Evolutionary conservation across 768 basidiomycete species (phyloP), one percentile per base, ranked within the genome.

Genomic region (Dioszegia hungarica): DNA sequence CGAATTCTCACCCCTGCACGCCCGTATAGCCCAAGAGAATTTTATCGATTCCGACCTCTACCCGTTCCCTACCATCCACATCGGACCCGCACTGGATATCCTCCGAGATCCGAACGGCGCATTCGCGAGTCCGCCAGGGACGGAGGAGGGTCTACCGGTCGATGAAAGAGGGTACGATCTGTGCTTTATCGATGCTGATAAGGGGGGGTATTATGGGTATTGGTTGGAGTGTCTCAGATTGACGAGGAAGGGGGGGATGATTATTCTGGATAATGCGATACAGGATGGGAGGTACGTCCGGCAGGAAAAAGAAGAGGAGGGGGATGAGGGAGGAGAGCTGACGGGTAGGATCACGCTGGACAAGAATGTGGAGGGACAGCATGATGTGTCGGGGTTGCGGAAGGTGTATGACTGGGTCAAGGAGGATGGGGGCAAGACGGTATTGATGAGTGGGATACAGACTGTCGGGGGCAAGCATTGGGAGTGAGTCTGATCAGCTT

Each of bases 181-280:
- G 20, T 79, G 79, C 2, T 88, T 87, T 78, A 85, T 87, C 60
- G 86, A 87, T 73, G 86, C 85, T 5, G 84, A 87, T 76, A 87
- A 87, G 68, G 72, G 76, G 3, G 79, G 78, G 37, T 84, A 84
- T 59, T 52, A 78, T 20, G 77, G 77, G 3, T 86, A 87, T 66
- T 85, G 84, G 75, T 75, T 71, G 1, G 80, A 86, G 57, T 82
- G 82, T 0, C 83, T 86, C 64, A 80, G 85, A 14, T 77, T 87
- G 6, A 78, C 83, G 0, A 78, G 82, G 46, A 79, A 79, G 38
- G 83, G 84, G 14, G 85, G 84, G 12, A 79, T 86, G 20, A 84
- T 87, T 54, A 31, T 73, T 8, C 59, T 68, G n/a, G 72, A 73
- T 56, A 73, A 73, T 64, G 69, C 67, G 19, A 55, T 71, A 4